phyloP scores from a whole-genome alignment of 116 monocot genomes.

The Zostera marina region DNA sequence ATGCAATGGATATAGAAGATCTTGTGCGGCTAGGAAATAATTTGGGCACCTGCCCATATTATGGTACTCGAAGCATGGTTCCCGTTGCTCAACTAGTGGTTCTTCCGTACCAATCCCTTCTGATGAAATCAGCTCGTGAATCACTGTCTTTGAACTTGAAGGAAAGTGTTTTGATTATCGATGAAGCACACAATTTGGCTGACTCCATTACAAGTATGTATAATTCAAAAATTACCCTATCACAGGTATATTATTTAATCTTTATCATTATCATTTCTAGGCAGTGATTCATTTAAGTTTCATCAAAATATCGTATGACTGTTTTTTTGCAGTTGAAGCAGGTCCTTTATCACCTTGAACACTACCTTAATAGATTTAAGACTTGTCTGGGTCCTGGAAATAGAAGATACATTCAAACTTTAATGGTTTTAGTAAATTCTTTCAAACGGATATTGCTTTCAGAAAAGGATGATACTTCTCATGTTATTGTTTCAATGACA shows the following conservation, averaged over 20 bases:
- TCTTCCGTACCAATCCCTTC: conserved; percentile 89
- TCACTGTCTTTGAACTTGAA: conserved; percentile 84
- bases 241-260: conserved; percentile 39
- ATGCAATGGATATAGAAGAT: conserved; percentile 85
- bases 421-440: conserved; percentile 43
- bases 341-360: conserved; percentile 45
- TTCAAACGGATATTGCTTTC: conserved; percentile 35
- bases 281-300: background rate
- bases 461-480: conserved; percentile 11
- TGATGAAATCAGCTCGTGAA: conserved; percentile 74
- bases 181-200: conserved; percentile 96
- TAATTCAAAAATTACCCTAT: conserved; percentile 57
- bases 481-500: conserved; percentile 37
- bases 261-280: background rate
- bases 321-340: conserved; percentile 39
- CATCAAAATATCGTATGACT: background rate
- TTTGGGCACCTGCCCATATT: conserved; percentile 82
- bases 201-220: conserved; percentile 92
- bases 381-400: conserved; percentile 61
- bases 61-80: conserved; percentile 75
- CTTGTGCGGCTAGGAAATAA: conserved; percentile 60
- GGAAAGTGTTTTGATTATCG: conserved; percentile 73
- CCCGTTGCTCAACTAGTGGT: conserved; percentile 63
- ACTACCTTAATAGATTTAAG: conserved; percentile 48
- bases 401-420: conserved; percentile 79